These are phyloP conservation scores for Fusarium cicatricum DNA, from an alignment of 2,329 filamentous ascomycete genomes.

Conservation along the genomic window DNA sequence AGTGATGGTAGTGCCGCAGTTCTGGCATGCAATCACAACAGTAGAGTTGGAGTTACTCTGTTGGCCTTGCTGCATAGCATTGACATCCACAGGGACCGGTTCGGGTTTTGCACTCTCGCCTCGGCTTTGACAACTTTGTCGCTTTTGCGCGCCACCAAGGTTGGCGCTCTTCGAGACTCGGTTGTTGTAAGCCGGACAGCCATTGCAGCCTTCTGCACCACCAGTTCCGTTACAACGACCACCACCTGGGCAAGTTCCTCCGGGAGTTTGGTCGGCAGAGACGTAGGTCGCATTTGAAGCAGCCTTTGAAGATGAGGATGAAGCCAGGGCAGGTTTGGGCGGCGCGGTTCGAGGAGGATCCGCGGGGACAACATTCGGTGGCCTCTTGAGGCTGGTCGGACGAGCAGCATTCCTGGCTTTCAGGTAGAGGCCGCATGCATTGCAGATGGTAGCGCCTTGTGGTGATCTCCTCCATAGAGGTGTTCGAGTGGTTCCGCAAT, in stretches of 20 bases:
- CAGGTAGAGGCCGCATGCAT: conserved; percentile 93
- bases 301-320: conserved; percentile 52
- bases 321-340: conserved; percentile 48
- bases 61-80: conserved; percentile 42
- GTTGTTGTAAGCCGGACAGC: conserved; percentile 98
- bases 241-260: conserved; percentile 93
- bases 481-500: conserved; percentile 93
- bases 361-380: conserved; percentile 60
- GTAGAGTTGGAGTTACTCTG: conserved; percentile 44
- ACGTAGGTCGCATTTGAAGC: conserved; percentile 71
- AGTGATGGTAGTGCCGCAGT: conserved; percentile 95
- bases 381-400: conserved; percentile 88
- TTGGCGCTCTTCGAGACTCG: conserved; percentile 87
- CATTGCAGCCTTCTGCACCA: conserved; percentile 92
- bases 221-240: conserved; percentile 96
- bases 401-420: conserved; percentile 93
- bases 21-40: conserved; percentile 88
- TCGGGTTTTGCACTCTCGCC: conserved; percentile 38
- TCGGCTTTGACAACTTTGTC: conserved; percentile 47
- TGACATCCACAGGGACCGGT: conserved; percentile 46
- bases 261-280: conserved; percentile 74
- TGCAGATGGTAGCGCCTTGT: conserved; percentile 94
- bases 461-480: conserved; percentile 95
- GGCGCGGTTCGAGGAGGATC: conserved; percentile 54
- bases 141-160: conserved; percentile 65